Evolutionary conservation across 176 grass and related monocot species (phyloP).

Genomic region (Poa pratensis): DNA sequence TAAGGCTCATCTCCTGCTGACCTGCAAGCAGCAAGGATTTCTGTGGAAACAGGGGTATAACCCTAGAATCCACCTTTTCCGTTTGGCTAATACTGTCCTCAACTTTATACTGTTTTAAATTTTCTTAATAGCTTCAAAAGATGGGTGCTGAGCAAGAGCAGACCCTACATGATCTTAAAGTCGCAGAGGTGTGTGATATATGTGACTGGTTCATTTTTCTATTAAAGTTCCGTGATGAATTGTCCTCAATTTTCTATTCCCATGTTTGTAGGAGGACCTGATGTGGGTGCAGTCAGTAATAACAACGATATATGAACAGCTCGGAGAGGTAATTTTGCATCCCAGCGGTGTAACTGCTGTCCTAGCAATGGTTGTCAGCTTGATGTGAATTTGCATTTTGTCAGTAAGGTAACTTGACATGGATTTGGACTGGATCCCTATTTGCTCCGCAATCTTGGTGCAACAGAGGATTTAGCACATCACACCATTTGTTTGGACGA

Average conservation of each 20-base stretch:
- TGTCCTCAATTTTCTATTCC: constrained; percentile 43
- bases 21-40: neutral
- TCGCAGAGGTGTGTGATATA: constrained; percentile 73
- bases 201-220: constrained; percentile 25
- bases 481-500: too few species aligned
- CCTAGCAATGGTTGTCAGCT: constrained; percentile 14
- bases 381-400: constrained; percentile 13
- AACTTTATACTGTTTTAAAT: constrained; percentile 34
- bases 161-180: constrained; percentile 75
- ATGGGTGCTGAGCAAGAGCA: constrained; percentile 74
- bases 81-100: constrained; percentile 4
- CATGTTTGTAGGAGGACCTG: constrained; percentile 78
- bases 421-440: constrained; percentile 15
- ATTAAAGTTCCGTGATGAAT: constrained; percentile 11
- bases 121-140: constrained; percentile 77
- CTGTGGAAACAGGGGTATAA: constrained; percentile 12
- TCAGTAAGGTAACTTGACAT: neutral
- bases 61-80: constrained; percentile 7
- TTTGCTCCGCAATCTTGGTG: constrained; percentile 17
- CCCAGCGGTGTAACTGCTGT: constrained; percentile 9
- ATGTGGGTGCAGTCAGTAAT: constrained; percentile 76
- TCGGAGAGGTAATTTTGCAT: constrained; percentile 68
- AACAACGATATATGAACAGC: constrained; percentile 60
- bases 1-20: neutral
- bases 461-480: neutral